Conservation (phyloP, 495 filamentous ascomycete genomes). For the Aspergillus nidulans region DNA sequence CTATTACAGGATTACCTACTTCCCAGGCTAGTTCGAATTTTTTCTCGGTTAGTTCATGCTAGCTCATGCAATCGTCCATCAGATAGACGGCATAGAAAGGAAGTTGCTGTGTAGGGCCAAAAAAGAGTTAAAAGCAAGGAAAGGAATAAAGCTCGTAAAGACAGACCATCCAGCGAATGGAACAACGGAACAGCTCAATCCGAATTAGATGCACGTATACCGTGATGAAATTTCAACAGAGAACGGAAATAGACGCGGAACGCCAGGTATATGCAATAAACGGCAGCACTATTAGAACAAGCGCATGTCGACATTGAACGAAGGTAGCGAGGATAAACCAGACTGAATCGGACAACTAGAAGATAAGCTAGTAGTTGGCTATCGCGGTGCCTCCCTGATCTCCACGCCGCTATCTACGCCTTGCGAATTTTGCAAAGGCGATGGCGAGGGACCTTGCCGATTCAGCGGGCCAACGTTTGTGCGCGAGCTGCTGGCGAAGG, state of each 20-base stretch:
- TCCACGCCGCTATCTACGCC: constrained; percentile 20
- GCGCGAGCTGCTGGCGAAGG: constrained; percentile 31
- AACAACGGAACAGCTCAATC: not conserved
- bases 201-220: constrained; percentile 2
- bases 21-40: too few species aligned
- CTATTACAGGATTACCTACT: not conserved
- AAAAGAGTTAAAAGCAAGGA: constrained; percentile 1
- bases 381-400: constrained; percentile 24
- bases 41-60: not conserved
- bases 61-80: not conserved
- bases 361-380: not conserved
- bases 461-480: constrained; percentile 21
- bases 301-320: not conserved
- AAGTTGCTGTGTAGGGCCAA: constrained; percentile 5
- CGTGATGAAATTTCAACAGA: not conserved
- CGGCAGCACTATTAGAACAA: not conserved
- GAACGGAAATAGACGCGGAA: constrained; percentile 15
- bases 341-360: too few species aligned
- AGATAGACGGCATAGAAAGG: not conserved
- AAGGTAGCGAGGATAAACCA: too few species aligned
- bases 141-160: constrained; percentile 9
- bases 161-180: constrained; percentile 8
- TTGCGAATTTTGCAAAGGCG: constrained; percentile 24
- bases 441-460: constrained; percentile 14
- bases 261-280: constrained; percentile 26